Evolutionary conservation across 2,329 filamentous ascomycete species (phyloP), one percentile per base, ranked within the genome.

Genomic region (Aspergillus chevalieri): DNA sequence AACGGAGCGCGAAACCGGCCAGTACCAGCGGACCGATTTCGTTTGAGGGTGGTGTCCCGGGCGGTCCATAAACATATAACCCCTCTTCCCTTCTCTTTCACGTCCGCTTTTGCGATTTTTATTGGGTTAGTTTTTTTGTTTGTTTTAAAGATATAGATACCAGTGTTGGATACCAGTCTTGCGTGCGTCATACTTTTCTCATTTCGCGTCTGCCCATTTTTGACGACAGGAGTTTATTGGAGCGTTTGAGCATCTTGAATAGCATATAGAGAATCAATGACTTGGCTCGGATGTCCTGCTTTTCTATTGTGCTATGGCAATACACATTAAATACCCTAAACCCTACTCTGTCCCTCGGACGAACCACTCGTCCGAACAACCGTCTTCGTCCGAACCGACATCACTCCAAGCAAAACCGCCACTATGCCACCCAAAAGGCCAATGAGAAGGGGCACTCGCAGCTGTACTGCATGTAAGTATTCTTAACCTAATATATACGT

Each of bases 1-100:
- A 95, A 67, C 77, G 89, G 55, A 79, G 78, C 10, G 70, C 56
- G 6, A 68, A 67, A 45, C 64, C 65, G 1, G 47, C 62, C 2
- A 65, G 61, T 39, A 47, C 47, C 9, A 49, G 58, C 6, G 59
- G 53, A 43, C 36, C 26, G 38, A 22, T 33, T 7, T 17, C 46
- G 12, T 14, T 44, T 30, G 34, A 38, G n/a, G n/a, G n/a, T 17
- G n/a, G n/a, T 38, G 34, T 19, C 8, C 21, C 14, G 21, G 41
- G 8, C 6, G 19, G 22, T 43, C 14, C 14, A 24, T 17, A 15
- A 39, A 17, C 21, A 22, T 22, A 22, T 22, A 6, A 22, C 21
- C 36, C 36, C n/a, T 19, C 15, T 4, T 8, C 1, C 10, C 10
- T 10, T 10, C 10, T 12, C 26, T 30, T 30, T 30, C 26, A 30